Evolutionary conservation across 2,329 filamentous ascomycete genomes (phyloP), one percentile per base, ranked within the genome.

Genomic region (Penicillium nordicum): DNA sequence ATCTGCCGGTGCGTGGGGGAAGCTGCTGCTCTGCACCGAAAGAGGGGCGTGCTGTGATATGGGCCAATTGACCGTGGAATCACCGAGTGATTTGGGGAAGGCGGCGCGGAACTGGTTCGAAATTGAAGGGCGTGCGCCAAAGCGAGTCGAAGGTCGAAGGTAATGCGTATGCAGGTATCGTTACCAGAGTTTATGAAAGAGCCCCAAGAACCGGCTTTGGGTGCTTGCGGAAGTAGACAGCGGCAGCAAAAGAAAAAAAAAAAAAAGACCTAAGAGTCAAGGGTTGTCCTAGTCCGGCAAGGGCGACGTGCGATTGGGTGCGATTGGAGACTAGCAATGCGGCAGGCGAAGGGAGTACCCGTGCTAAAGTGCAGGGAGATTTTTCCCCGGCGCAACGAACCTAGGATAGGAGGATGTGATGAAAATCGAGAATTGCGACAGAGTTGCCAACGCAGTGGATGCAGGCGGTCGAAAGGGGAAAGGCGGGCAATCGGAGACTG

Each of bases 381-480:
- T 62, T 63, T 60, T 57, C 55, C 41, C 42, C 11, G 57, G 62
- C 60, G 59, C 61, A 62, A 60, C 52, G 50, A 49, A 41, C n/a
- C 38, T 50, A 50, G 50, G 49, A 50, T 56, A 52, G 55, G 55
- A 54, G 46, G 51, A 67, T 66, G 64, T 60, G 67, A 67, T 62
- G 59, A 63, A 59, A 61, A 68, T 63, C 60, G 64, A 57, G 57
- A 62, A 58, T 66, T 64, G 64, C 68, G 67, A 70, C 69, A 70
- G 25, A 51, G 32, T 67, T 71, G 70, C 69, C 70, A 72, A 60
- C 69, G 63, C 67, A 72, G 66, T 66, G 57, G 44, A 71, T 72
- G 70, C 70, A 73, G 63, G 64, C 60, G 66, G 63, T 72, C 70
- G 57, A 71, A 73, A 71, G 55, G 43, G 70, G 70, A 68, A 68